Percentiles rank a stretch among this genome's conserved stretches.
phyloP scores from a whole-genome alignment of 2,329 filamentous ascomycete species.

The Colletotrichum graminicola region DNA sequence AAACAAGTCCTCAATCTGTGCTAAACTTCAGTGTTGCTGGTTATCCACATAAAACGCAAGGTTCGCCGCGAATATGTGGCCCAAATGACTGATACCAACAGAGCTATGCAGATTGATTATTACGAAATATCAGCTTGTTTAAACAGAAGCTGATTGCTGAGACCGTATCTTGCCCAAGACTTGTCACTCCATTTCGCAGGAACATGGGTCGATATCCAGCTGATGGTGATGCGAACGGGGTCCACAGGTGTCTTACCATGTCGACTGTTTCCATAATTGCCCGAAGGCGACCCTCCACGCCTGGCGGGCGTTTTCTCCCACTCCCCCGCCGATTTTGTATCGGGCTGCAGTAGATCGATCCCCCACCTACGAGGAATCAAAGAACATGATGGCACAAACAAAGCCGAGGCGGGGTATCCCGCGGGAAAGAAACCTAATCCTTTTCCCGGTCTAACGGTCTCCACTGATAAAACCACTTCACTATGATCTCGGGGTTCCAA shows the following conservation, averaged over 20 bases:
- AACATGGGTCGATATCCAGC: slow-evolving; percentile 24
- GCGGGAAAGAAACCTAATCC: not conserved
- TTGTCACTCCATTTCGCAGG: not conserved
- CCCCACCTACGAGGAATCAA: slow-evolving; percentile 29
- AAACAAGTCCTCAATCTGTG: not conserved
- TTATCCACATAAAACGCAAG: not conserved
- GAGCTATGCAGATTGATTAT: not conserved
- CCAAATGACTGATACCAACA: not conserved
- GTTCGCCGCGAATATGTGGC: not conserved
- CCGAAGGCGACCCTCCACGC: not conserved
- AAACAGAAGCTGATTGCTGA: not conserved
- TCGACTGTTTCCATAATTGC: not conserved
- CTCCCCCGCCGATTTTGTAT: slow-evolving; percentile 1
- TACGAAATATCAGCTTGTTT: not conserved
- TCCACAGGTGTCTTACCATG: not conserved
- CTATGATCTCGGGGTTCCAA: not conserved
- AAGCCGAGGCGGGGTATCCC: not conserved
- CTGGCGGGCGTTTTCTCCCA: slow-evolving; percentile 6
- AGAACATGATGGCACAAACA: not conserved
- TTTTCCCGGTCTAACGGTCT: not conserved
- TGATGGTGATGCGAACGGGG: slow-evolving; percentile 3
- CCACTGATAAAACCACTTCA: slow-evolving; percentile 23
- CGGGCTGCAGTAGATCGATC: not conserved
- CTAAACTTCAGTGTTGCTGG: not conserved
- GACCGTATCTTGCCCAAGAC: not conserved